Percentiles rank a stretch among this genome's conserved stretches.
phyloP scores from a whole-genome alignment of 2,329 filamentous ascomycete genomes.

The Albophoma yamanashiensis region DNA sequence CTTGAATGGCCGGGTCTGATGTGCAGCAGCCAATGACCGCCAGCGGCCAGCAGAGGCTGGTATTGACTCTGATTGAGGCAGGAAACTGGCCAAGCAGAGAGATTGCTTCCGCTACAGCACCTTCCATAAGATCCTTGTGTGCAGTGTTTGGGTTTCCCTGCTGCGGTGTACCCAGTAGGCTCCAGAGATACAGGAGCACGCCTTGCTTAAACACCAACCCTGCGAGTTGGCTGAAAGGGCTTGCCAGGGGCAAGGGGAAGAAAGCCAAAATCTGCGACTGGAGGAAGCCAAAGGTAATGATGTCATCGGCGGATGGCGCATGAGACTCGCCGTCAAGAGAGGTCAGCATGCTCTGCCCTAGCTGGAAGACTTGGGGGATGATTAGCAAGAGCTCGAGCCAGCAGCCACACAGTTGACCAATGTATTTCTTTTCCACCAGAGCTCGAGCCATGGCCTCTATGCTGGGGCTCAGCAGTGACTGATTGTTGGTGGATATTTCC shows the following conservation, averaged over 20 bases:
- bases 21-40: slow-evolving; percentile 26
- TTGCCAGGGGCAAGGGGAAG: slow-evolving; percentile 22
- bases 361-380: slow-evolving; percentile 28
- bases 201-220: slow-evolving; percentile 34
- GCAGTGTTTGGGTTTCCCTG: slow-evolving; percentile 8
- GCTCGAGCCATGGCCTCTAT: slow-evolving; percentile 18
- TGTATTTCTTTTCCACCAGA: slow-evolving; percentile 19
- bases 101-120: slow-evolving; percentile 19
- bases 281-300: slow-evolving; percentile 30
- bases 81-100: slow-evolving; percentile 19
- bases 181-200: slow-evolving; percentile 30
- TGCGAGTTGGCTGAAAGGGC: slow-evolving; percentile 25
- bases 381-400: slow-evolving; percentile 27
- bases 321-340: slow-evolving; percentile 12
- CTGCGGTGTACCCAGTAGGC: slow-evolving; percentile 18
- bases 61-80: slow-evolving; percentile 23
- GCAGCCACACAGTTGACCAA: slow-evolving; percentile 26
- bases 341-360: slow-evolving; percentile 28
- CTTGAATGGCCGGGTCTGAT: slow-evolving; percentile 20
- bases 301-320: slow-evolving; percentile 25
- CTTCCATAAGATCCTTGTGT: slow-evolving; percentile 14
- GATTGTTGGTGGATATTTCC: slow-evolving; percentile 15
- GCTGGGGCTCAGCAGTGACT: slow-evolving; percentile 18
- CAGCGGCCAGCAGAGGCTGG: slow-evolving; percentile 28
- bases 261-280: slow-evolving; percentile 30